These are phyloP conservation scores for Gnaphalium uliginosum DNA, from an alignment of 129 eudicot genomes.

Conservation along the genomic window DNA sequence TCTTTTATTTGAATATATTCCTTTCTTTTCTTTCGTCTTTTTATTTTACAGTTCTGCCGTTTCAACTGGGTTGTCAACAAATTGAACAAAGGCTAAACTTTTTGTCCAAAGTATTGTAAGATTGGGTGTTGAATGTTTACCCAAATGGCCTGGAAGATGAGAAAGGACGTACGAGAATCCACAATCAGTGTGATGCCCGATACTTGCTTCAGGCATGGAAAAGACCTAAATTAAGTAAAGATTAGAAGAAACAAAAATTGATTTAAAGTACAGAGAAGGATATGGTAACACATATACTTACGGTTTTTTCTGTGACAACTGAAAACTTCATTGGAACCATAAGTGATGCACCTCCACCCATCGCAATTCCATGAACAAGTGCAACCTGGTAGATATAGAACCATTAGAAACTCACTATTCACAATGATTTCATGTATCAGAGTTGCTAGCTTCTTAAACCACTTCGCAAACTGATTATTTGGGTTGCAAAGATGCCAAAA, in stretches of 20 bases:
- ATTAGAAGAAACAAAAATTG: not conserved
- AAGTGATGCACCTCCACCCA: constrained; percentile 99
- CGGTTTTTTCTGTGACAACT: constrained; percentile 92
- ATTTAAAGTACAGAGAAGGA: not conserved
- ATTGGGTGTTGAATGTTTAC: constrained; percentile 39
- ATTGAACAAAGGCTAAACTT: not conserved
- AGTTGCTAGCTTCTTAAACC: not conserved
- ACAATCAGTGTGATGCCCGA: constrained; percentile 96
- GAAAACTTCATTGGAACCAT: constrained; percentile 96
- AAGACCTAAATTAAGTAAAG: constrained; percentile 52
- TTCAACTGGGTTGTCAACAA: not conserved
- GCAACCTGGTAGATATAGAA: constrained; percentile 54
- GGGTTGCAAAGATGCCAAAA: no score
- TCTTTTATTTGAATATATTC: not conserved
- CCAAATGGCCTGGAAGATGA: constrained; percentile 83
- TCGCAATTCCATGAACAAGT: constrained; percentile 88
- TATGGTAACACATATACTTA: constrained; percentile 31
- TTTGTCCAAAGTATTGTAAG: not conserved
- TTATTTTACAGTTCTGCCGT: not conserved
- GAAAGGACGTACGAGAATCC: constrained; percentile 89
- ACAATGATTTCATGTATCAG: not conserved
- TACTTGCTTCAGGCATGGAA: constrained; percentile 91
- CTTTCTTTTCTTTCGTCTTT: not conserved
- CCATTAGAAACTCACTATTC: not conserved
- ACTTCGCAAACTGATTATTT: not conserved